Evolutionary conservation across 2,329 filamentous ascomycete genomes (phyloP).

Genomic region (Colletotrichum musae): DNA sequence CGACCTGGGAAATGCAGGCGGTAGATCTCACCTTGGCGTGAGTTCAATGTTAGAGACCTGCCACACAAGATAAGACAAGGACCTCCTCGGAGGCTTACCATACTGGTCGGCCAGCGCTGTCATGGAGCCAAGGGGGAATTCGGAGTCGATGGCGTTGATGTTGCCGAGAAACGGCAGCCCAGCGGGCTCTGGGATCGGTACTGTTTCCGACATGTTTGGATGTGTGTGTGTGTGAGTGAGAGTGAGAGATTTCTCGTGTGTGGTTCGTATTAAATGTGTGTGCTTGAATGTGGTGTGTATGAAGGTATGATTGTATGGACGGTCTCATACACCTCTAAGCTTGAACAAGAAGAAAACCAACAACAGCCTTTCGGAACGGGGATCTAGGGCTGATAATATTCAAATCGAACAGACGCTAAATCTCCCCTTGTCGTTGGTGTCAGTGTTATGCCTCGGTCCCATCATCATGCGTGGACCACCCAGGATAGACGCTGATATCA

Average conservation of each 20-base stretch:
- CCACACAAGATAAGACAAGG: no score
- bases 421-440: conserved; percentile 13
- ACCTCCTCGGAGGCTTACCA: no score
- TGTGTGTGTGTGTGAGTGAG: neutral
- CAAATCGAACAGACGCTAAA: conserved; percentile 16
- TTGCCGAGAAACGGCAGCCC: conserved; percentile 78
- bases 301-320: neutral
- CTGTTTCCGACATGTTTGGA: conserved; percentile 36
- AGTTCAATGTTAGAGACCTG: conserved; percentile 15
- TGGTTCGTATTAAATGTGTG: no score
- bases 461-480: conserved; percentile 37
- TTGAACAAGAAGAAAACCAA: neutral
- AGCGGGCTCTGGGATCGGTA: conserved; percentile 59
- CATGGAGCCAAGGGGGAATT: conserved; percentile 70
- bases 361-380: neutral
- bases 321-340: neutral
- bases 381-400: conserved; percentile 26
- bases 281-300: no score
- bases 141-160: conserved; percentile 72
- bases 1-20: conserved; percentile 70
- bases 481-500: conserved; percentile 39
- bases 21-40: conserved; percentile 69
- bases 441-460: conserved; percentile 35
- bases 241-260: neutral
- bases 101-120: conserved; percentile 74